Evolutionary conservation across 768 basidiomycete species (phyloP), one percentile per base, ranked within the genome.

Genomic region (Psilocybe sp.): DNA sequence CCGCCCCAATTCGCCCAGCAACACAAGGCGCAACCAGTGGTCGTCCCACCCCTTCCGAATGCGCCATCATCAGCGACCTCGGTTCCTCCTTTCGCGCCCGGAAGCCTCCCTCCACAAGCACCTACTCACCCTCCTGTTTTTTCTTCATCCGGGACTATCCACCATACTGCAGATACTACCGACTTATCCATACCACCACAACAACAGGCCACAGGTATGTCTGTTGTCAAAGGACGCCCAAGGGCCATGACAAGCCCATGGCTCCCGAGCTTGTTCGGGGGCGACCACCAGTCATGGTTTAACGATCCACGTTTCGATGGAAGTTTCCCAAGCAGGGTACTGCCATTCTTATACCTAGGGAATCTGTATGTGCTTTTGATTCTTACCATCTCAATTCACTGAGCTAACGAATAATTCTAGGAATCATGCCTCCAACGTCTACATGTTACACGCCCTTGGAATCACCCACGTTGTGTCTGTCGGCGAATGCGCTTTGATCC

Each of bases 401-500:
- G 12, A 32, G 34, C 32, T 44, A 15, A 49, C 38, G 50, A 47
- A 58, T 19, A 35, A 40, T 48, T 38, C 43, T 61, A 92, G 92
- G 66, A 92, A 93, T 59, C 96, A 98, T 59, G 96, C 96, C 0
- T 75, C 85, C 20, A 98, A 98, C 67, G 93, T 85, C 46, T 91
- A 90, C 61, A 97, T 98, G 94, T 82, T 98, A 2, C 89, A 94
- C 60, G 92, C 92, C 3, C 80, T 98, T 13, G 93, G 93, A 19
- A 95, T 98, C 60, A 96, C 94, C 2, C 95, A 98, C 64, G 94
- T 98, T 54, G 94, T 98, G 23, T 94, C 91, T 8, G 93, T 98
- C 2, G 96, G 96, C 43, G 96, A 98, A 73, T 93, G 92, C 53
- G 91, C 95, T 10, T 81, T 97, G 18, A 75, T 88, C 3, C 92